phyloP scores from a whole-genome alignment of 192 early-diverging fungal species.

The Linnemannia exigua region DNA sequence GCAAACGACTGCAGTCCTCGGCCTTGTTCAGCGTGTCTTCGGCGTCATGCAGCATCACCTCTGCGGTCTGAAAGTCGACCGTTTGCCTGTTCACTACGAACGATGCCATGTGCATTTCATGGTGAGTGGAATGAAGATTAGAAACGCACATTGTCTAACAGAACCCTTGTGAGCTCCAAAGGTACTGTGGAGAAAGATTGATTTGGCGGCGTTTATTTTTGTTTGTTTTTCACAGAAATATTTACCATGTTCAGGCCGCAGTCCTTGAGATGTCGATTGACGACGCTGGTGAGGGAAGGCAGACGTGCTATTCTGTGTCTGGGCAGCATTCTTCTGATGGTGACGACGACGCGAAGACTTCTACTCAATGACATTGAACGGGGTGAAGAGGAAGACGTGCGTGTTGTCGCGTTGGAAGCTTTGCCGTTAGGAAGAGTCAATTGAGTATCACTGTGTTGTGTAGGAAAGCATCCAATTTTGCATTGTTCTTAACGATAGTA shows the following conservation, averaged over 20 bases:
- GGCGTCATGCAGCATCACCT: conserved; percentile 17
- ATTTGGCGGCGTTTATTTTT: conserved; percentile 20
- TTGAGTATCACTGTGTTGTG: too few relatives aligned
- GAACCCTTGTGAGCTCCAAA: not conserved
- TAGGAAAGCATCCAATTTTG: not conserved
- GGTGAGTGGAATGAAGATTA: not conserved
- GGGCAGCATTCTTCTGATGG: conserved; percentile 32
- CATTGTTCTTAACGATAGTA: not conserved
- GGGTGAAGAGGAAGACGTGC: not conserved
- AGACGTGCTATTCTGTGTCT: not conserved
- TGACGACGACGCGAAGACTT: conserved; percentile 32
- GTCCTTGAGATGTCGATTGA: conserved; percentile 9
- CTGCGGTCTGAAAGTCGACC: conserved; percentile 18
- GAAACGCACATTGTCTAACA: not conserved
- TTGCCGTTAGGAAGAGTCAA: too few relatives aligned
- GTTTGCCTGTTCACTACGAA: conserved; percentile 10
- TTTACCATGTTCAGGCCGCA: conserved; percentile 32
- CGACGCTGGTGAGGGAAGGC: conserved; percentile 9
- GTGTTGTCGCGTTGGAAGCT: too few relatives aligned
- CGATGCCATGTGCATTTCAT: not conserved
- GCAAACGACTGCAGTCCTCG: conserved; percentile 16
- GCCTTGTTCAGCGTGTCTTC: conserved; percentile 27
- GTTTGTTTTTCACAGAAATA: not conserved
- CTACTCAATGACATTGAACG: not conserved
- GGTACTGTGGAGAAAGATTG: not conserved